A percentile compares a stretch with the other conserved stretches of the same genome.
phyloP scores from a whole-genome alignment of 352 stramenopile genomes.

The Phytophthora macrochlamydospora region DNA sequence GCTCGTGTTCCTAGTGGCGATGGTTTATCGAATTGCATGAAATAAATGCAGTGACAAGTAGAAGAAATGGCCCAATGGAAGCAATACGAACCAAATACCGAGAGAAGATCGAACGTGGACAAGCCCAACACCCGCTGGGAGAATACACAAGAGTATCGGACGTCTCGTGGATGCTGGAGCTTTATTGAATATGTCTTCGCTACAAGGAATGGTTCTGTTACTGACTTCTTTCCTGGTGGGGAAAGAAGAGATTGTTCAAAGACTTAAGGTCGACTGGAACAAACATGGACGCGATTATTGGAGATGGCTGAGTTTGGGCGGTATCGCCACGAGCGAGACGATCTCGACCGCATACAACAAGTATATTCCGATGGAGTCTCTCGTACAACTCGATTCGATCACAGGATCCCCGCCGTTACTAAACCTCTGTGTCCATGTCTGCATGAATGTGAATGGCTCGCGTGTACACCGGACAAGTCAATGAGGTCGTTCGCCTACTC shows the following conservation, averaged over 20 bases:
- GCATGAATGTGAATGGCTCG: slow-evolving; percentile 43
- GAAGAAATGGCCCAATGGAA: slow-evolving; percentile 33
- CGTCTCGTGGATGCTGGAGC: slow-evolving; percentile 53
- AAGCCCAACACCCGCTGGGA: not conserved
- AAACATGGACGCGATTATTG: slow-evolving; percentile 62
- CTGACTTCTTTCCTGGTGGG: slow-evolving; percentile 67
- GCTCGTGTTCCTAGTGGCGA: slow-evolving; percentile 23
- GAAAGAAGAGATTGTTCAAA: slow-evolving; percentile 28
- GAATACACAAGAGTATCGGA: not conserved
- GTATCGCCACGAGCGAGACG: no score
- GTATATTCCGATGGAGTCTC: no score
- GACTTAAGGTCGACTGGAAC: slow-evolving; percentile 36
- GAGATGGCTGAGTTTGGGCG: slow-evolving; percentile 21
- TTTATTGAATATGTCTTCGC: slow-evolving; percentile 29
- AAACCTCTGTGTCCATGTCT: no score
- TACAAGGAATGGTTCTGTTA: slow-evolving; percentile 47
- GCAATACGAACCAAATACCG: slow-evolving; percentile 15
- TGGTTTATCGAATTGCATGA: slow-evolving; percentile 6
- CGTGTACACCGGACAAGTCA: slow-evolving; percentile 48
- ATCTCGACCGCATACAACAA: no score
- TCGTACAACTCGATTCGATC: no score
- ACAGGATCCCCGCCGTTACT: no score
- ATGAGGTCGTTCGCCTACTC: slow-evolving; percentile 53
- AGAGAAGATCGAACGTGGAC: slow-evolving; percentile 16
- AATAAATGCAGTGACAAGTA: slow-evolving; percentile 22